Evolutionary conservation across 345 rosid genomes (phyloP).

Genomic region (Gossypium mustelinum): DNA sequence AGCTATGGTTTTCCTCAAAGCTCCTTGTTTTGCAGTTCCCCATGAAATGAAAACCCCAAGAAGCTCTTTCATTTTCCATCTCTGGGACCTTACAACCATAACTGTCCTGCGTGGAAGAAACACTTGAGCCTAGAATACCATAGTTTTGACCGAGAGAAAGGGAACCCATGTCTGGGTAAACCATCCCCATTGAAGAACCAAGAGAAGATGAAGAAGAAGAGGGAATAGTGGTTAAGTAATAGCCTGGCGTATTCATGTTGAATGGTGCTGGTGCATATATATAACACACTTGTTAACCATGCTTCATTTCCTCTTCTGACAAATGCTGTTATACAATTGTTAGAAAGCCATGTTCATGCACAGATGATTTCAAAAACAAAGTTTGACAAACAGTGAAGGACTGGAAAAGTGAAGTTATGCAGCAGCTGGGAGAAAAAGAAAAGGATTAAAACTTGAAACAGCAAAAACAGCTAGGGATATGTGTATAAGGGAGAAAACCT

Average conservation of each 20-base stretch:
- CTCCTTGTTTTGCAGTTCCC: constrained; percentile 20
- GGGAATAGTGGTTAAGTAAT: not conserved
- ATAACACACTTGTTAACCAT: constrained; percentile 26
- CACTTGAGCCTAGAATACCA: constrained; percentile 1
- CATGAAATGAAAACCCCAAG: constrained; percentile 36
- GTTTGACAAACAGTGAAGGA: not conserved
- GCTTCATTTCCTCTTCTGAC: constrained; percentile 36
- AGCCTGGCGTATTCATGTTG: constrained; percentile 15
- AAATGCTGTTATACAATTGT: constrained; percentile 46
- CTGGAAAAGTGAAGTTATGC: constrained; percentile 3
- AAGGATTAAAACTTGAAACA: constrained; percentile 7
- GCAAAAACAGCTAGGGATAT: constrained; percentile 13
- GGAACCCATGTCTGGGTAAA: constrained; percentile 44
- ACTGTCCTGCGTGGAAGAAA: constrained; percentile 18
- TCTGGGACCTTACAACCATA: constrained; percentile 10
- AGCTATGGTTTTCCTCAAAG: constrained; percentile 18
- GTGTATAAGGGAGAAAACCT: constrained; percentile 17
- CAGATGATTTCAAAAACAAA: not conserved
- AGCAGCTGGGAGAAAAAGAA: not conserved
- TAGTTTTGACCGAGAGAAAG: constrained; percentile 36
- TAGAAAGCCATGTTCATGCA: constrained; percentile 32
- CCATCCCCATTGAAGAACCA: constrained; percentile 25
- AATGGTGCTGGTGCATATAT: constrained; percentile 23
- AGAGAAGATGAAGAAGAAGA: constrained; percentile 12
- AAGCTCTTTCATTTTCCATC: constrained; percentile 29